Evolutionary conservation across 495 filamentous ascomycete species (phyloP).

Genomic region (Talaromyces ruber): DNA sequence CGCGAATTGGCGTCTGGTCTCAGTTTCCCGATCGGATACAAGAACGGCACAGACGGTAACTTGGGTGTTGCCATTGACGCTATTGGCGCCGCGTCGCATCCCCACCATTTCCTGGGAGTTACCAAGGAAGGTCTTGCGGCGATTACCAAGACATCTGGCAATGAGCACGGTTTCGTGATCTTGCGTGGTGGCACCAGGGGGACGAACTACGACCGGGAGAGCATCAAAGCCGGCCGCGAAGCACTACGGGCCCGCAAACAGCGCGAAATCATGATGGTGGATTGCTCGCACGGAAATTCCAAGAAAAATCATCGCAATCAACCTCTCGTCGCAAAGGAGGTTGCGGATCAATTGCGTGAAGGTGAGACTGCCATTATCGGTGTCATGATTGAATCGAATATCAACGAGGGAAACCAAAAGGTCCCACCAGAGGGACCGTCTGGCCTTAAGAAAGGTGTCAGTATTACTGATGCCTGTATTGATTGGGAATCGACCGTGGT

Average conservation of each 20-base stretch:
- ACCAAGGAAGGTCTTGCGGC: constrained; percentile 97
- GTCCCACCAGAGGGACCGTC: constrained; percentile 75
- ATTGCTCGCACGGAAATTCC: constrained; percentile 84
- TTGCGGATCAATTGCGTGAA: constrained; percentile 77
- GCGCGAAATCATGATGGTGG: constrained; percentile 88
- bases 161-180: constrained; percentile 96
- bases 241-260: constrained; percentile 77
- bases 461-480: constrained; percentile 97
- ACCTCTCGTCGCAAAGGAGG: constrained; percentile 75
- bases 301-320: constrained; percentile 71
- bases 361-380: constrained; percentile 87
- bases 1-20: constrained; percentile 93
- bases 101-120: constrained; percentile 97
- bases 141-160: constrained; percentile 85
- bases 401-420: constrained; percentile 93
- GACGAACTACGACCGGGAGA: constrained; percentile 89
- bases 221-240: constrained; percentile 68
- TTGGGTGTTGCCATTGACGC: constrained; percentile 93
- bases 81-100: constrained; percentile 81
- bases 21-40: constrained; percentile 97
- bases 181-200: constrained; percentile 84
- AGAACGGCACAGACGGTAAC: constrained; percentile 97
- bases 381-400: constrained; percentile 98
- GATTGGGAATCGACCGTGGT: constrained; percentile 83
- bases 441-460: constrained; percentile 81